Base-by-base conservation (phyloP, 139 green algal genomes). In the Spirogloea muscicola region DNA sequence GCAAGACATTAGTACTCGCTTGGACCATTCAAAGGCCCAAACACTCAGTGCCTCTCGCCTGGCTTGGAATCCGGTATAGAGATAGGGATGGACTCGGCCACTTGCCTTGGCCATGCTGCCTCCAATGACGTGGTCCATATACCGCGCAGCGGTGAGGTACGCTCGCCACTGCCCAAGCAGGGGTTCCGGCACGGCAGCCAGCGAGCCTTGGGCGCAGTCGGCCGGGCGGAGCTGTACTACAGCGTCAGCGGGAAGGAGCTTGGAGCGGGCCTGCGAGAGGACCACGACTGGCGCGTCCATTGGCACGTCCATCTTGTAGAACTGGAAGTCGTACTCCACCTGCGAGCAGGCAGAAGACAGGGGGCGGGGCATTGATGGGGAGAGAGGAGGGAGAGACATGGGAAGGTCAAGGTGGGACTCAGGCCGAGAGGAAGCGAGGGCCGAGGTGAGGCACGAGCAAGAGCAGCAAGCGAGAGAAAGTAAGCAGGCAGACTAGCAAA, bases 291-390 rank as follows among this genome's bases (percentile, higher is more conserved):
- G 34, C 2, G 76, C 1, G 46, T 80, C 63, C 9, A n/a, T 49
- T 18, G 10, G 37, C 63, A 80, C 29, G 4, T 57, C 37, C 72
- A 80, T 68, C 39, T 52, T 73, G 79, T 84, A 79, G 49, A 68
- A 84, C 60, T 84, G 63, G 67, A 84, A 84, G 41, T 84, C 78
- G 52, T 80, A 84, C 4, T 84, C 78, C 5, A 82, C 5, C 68
- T 74, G 58, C 10, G 74, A 21, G 13, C n/a, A n/a, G n/a, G n/a
- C n/a, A n/a, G n/a, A n/a, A n/a, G n/a, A n/a, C n/a, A n/a, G n/a
- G n/a, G n/a, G n/a, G n/a, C n/a, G n/a, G n/a, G n/a, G n/a, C n/a
- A n/a, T n/a, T n/a, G n/a, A n/a, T n/a, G n/a, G n/a, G n/a, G n/a
- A n/a, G n/a, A n/a, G n/a, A n/a, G n/a, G n/a, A n/a, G n/a, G n/a